phyloP scores from a whole-genome alignment of 78 protist genomes.

The Pelomyxa schiedti region DNA sequence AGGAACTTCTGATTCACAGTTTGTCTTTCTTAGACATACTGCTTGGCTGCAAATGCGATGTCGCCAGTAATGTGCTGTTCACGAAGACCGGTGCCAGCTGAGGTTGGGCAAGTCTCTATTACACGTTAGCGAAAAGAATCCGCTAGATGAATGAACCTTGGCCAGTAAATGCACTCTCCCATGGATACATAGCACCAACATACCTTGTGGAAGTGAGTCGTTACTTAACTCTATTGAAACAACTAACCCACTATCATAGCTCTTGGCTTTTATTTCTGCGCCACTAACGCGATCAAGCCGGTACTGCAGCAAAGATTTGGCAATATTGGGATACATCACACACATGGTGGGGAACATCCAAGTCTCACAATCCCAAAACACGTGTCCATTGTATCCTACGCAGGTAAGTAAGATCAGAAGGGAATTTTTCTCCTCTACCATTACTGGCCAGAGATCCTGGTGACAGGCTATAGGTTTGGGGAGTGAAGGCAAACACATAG shows the following conservation, averaged over 20 bases:
- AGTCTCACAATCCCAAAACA: constrained; percentile 40
- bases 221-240: no score
- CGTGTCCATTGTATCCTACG: constrained; percentile 45
- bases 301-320: constrained; percentile 15
- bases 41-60: constrained; percentile 30
- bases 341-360: constrained; percentile 21
- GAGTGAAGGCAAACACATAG: not conserved
- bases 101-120: constrained; percentile 18
- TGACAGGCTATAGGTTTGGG: no score
- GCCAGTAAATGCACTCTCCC: constrained; percentile 46
- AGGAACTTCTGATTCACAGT: no score
- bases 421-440: no score
- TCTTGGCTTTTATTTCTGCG: constrained; percentile 20
- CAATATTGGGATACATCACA: constrained; percentile 1
- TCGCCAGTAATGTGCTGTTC: constrained; percentile 51
- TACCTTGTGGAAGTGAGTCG: not conserved
- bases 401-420: no score
- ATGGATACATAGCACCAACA: constrained; percentile 27
- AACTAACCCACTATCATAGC: constrained; percentile 1
- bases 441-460: constrained; percentile 27
- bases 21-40: constrained; percentile 24
- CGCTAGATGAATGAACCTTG: no score
- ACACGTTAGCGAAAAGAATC: no score
- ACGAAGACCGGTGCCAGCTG: constrained; percentile 31
- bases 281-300: constrained; percentile 4